A percentile compares a stretch with the other conserved stretches of the same genome.
Evolutionary conservation across 2,329 filamentous ascomycete genomes (phyloP).

Genomic region (Metarhizium guizhouense): DNA sequence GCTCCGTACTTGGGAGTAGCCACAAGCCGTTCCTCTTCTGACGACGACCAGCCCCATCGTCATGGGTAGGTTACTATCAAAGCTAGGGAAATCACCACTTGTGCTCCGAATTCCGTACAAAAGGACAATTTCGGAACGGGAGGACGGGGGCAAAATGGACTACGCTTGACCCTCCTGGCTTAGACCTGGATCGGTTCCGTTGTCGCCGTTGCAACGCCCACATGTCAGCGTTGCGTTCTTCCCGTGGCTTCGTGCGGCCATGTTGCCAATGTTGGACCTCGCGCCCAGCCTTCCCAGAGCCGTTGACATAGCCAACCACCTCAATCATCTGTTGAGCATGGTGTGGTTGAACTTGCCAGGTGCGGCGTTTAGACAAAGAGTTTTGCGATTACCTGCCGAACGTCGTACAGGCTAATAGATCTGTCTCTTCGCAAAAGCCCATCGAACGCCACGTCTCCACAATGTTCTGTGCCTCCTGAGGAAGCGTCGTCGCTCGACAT

Average conservation of each 20-base stretch:
- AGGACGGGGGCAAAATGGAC: too few species aligned
- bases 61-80: too few species aligned
- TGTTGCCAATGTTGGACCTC: not conserved
- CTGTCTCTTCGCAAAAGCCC: not conserved
- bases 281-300: not conserved
- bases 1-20: too few species aligned
- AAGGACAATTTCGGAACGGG: too few species aligned
- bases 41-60: too few species aligned
- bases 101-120: too few species aligned
- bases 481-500: not conserved
- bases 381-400: not conserved
- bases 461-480: not conserved
- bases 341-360: not conserved
- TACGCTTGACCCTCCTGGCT: not conserved
- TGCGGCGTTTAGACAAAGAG: not conserved
- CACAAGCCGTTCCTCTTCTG: too few species aligned
- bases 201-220: not conserved
- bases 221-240: not conserved
- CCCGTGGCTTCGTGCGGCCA: not conserved
- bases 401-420: not conserved
- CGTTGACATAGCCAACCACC: not conserved
- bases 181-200: not conserved
- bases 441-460: not conserved
- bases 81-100: too few species aligned
- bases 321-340: not conserved